A percentile compares a stretch with the other conserved stretches of the same genome.
Evolutionary conservation across 108 stramenopile genomes (phyloP).

Genomic region (Fistulifera pelliculosa): DNA sequence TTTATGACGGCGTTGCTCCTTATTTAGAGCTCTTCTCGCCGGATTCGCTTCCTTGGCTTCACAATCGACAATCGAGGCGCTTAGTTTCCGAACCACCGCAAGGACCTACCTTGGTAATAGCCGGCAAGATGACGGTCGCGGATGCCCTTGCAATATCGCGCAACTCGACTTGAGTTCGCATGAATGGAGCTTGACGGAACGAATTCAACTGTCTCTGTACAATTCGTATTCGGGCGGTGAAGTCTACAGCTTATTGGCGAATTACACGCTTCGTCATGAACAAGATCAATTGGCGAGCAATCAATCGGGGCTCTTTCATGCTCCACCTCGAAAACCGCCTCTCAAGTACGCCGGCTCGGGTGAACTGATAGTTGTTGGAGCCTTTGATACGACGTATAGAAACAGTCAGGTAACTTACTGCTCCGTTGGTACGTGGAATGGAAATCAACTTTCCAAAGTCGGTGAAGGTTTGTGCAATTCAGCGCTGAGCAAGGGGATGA

Average conservation of each 20-base stretch:
- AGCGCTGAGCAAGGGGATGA: slow-evolving; percentile 80
- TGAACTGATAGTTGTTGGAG: slow-evolving; percentile 87
- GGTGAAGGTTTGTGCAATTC: slow-evolving; percentile 92
- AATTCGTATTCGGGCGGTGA: slow-evolving; percentile 84
- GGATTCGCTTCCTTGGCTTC: neutral
- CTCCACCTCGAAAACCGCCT: slow-evolving; percentile 2
- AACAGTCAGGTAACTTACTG: slow-evolving; percentile 93
- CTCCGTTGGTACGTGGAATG: slow-evolving; percentile 88
- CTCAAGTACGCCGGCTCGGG: slow-evolving; percentile 20
- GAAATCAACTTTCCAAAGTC: slow-evolving; percentile 68
- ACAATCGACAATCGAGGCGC: neutral
- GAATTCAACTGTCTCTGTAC: slow-evolving; percentile 76
- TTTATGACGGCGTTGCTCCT: too few species aligned
- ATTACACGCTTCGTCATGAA: slow-evolving; percentile 35
- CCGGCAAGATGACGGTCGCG: slow-evolving; percentile 77
- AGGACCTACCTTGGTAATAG: slow-evolving; percentile 64
- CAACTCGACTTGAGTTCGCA: slow-evolving; percentile 58
- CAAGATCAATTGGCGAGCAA: neutral
- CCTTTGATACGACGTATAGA: slow-evolving; percentile 86
- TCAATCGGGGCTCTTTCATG: neutral
- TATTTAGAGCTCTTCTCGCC: neutral
- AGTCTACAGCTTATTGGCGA: slow-evolving; percentile 72
- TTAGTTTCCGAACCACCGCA: slow-evolving; percentile 4
- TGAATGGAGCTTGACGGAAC: slow-evolving; percentile 63
- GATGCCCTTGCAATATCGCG: slow-evolving; percentile 76